These are phyloP conservation scores for Fusarium multiceps DNA, from an alignment of 2,329 filamentous ascomycete species.

Conservation along the genomic window DNA sequence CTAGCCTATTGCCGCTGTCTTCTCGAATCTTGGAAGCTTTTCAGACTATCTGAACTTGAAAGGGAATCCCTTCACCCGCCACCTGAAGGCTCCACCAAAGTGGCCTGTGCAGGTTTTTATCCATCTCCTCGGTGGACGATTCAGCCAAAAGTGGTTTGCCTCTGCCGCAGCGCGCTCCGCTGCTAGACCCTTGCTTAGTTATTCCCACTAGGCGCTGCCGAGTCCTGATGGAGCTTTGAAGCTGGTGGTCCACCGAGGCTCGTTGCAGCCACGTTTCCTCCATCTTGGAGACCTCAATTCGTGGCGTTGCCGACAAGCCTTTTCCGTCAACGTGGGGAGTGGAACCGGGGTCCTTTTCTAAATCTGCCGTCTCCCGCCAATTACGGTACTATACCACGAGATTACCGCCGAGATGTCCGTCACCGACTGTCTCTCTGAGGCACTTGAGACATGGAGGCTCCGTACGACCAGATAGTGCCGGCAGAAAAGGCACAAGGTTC, in stretches of 20 bases:
- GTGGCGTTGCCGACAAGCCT: slow-evolving; percentile 35
- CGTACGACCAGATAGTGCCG: slow-evolving; percentile 1
- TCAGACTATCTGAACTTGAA: slow-evolving; percentile 9
- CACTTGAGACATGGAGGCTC: not conserved
- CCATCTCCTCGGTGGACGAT: slow-evolving; percentile 16
- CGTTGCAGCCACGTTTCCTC: slow-evolving; percentile 44
- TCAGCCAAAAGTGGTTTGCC: slow-evolving; percentile 18
- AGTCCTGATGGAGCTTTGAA: slow-evolving; percentile 10
- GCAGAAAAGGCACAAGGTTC: slow-evolving; percentile 6
- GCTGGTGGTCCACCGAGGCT: slow-evolving; percentile 2
- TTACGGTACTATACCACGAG: not conserved
- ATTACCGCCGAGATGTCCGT: slow-evolving; percentile 9
- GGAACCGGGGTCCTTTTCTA: slow-evolving; percentile 12
- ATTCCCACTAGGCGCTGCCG: slow-evolving; percentile 31
- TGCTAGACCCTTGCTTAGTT: slow-evolving; percentile 12
- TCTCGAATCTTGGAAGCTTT: slow-evolving; percentile 37
- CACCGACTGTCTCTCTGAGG: slow-evolving; percentile 26
- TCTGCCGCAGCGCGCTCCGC: slow-evolving; percentile 38
- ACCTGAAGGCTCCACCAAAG: slow-evolving; percentile 10
- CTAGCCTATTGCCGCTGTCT: slow-evolving; percentile 8
- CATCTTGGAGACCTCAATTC: slow-evolving; percentile 10
- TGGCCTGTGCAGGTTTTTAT: slow-evolving; percentile 28
- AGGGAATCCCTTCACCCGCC: slow-evolving; percentile 12
- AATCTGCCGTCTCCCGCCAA: slow-evolving; percentile 9
- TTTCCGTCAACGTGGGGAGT: slow-evolving; percentile 15